Base-by-base conservation (phyloP, 257 asterid genomes). In the Solanum acaule region DNA sequence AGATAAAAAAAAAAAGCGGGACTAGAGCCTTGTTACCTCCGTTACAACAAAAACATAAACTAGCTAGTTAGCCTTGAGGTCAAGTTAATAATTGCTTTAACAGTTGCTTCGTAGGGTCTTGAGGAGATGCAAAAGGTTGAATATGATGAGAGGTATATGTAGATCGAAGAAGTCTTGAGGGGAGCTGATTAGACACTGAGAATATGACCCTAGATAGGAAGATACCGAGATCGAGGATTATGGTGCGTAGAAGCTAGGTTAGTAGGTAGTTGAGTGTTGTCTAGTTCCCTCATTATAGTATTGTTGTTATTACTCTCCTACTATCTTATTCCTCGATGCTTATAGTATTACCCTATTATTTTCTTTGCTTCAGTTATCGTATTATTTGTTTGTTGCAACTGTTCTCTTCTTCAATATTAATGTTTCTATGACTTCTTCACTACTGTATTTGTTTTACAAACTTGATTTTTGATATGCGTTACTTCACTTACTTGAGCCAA, bases 41-140 rank as follows among this genome's bases (percentile, higher is more conserved):
- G 1, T 16, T 16, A 52, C 63, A 52, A 52, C 63, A 52, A 0
- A 52, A 52, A 52, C 61, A 1, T 52, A 52, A 18, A 56, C 65
- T 56, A 56, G 25, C 65, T 56, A 56, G 65, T 56, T 0, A 56
- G 10, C 25, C 65, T 56, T 56, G 11, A 56, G 65, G 65, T 18
- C 25, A 56, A 56, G 65, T 18, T 56, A 2, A 56, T 0, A 56
- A 20, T 56, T 20, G 65, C 0, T 56, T 56, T 18, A 56, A 56
- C 0, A 56, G 0, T 0, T 61, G 29, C 10, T n/a, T 0, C 0
- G 0, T 23, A n/a, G n/a, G n/a, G n/a, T n/a, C n/a, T n/a, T n/a
- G 71, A 63, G 15, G 8, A 63, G 71, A 33, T 63, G 3, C 0
- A 25, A 63, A 33, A n/a, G 71, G 15, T 63, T 0, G 71, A 2